Conservation (phyloP, 768 basidiomycete genomes). For the Collybiopsis confluens region DNA sequence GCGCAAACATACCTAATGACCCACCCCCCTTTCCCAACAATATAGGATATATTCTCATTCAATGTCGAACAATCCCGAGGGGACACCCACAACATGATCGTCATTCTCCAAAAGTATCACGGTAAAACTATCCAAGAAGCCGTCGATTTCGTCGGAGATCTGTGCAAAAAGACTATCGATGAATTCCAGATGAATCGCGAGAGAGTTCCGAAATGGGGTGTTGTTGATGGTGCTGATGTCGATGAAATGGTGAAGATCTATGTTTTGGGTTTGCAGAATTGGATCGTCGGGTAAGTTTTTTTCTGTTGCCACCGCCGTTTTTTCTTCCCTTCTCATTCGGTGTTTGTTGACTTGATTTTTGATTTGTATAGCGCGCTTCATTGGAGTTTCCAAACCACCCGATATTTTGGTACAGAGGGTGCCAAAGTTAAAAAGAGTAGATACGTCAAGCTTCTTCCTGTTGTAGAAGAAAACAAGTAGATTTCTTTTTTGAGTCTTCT, state of each 20-base stretch:
- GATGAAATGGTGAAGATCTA: slow-evolving; percentile 57
- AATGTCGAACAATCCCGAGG: slow-evolving; percentile 69
- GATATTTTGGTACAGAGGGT: slow-evolving; percentile 65
- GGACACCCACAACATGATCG: slow-evolving; percentile 70
- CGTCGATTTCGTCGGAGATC: slow-evolving; percentile 58
- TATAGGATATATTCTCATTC: slow-evolving; percentile 71
- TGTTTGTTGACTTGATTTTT: no score
- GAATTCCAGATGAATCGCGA: slow-evolving; percentile 43
- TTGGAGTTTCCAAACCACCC: slow-evolving; percentile 67
- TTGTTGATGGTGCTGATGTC: no score
- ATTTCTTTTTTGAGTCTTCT: no score
- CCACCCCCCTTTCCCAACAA: not conserved
- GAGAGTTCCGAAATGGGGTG: slow-evolving; percentile 58
- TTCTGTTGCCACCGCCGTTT: no score
- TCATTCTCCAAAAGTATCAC: slow-evolving; percentile 60
- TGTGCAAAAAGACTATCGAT: slow-evolving; percentile 54
- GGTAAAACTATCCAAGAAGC: slow-evolving; percentile 56
- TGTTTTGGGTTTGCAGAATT: slow-evolving; percentile 59
- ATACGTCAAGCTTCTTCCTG: slow-evolving; percentile 47
- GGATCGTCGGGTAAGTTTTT: slow-evolving; percentile 57
- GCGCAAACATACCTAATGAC: no score
- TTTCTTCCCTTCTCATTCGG: no score
- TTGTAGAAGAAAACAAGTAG: not conserved
- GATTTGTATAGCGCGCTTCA: slow-evolving; percentile 42
- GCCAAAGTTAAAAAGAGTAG: slow-evolving; percentile 50